Evolutionary conservation across 1,284 basidiomycete species (phyloP), one percentile per base, ranked within the genome.

Genomic region (Tilletia indica): DNA sequence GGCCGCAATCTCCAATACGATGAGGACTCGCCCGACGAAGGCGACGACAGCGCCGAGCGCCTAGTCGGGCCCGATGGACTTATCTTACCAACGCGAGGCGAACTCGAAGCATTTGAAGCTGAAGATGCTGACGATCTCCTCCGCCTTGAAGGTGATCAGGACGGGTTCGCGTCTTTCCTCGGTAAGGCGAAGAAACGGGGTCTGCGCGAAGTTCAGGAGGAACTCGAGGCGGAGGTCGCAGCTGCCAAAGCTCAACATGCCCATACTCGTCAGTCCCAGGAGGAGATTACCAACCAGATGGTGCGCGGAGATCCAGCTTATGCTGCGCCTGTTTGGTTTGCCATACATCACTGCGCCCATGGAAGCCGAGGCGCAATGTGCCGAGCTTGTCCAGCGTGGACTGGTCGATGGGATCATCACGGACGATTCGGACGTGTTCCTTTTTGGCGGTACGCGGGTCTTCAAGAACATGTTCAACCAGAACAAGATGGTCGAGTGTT

Each of bases 391-490:
- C 3, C 87, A 89, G 14, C 88, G 96, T 6, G 89, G 90, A 2
- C 88, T 99, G 36, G 96, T 97, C 48, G 94, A 99, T 79, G 97
- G 97, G 0, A 92, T 99, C 76, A 99, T 99, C 84, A 99, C 97
- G 0, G 97, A 99, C 85, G 97, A 99, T 85, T 97, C 94, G 19
- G 97, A 99, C 81, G 94, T 99, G 47, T 99, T 99, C 85, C 90
- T 99, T 63, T 99, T 99, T 78, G 96, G 97, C 42, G 96, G 93
- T 19, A 87, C 89, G 72, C 90, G 93, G 38, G 93, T 99, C 58
- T 97, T 92, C 88, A 97, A 97, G 86, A 97, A 99, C 85, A 97
- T 99, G 92, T 99, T 99, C 87, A 98, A 98, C 85, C 94, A 98
- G 86, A 92, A 93, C 73, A 98, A 97, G 87, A 97, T 93, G 9